These are phyloP conservation scores for Amanita molliuscula DNA, from an alignment of 768 basidiomycete species.

Conservation along the genomic window DNA sequence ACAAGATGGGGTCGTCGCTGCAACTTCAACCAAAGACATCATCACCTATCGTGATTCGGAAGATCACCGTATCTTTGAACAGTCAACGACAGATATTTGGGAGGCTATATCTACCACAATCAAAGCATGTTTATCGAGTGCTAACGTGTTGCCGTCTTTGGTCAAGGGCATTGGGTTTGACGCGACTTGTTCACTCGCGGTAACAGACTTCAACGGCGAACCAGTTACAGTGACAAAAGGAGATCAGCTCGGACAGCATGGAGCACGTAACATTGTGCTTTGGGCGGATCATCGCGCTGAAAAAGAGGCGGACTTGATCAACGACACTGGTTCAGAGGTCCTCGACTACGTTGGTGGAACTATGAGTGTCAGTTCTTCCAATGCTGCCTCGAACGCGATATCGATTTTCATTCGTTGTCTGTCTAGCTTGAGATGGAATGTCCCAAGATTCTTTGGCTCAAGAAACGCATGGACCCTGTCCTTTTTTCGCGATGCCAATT, in stretches of 20 bases:
- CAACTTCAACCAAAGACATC: constrained; percentile 76
- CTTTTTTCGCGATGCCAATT: constrained; percentile 72
- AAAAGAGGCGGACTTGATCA: constrained; percentile 86
- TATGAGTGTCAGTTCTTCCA: constrained; percentile 63
- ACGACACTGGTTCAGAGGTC: constrained; percentile 72
- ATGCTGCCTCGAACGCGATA: not conserved
- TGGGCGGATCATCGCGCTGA: constrained; percentile 98
- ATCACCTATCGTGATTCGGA: constrained; percentile 73
- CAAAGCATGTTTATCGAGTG: constrained; percentile 48
- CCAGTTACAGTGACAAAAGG: constrained; percentile 72
- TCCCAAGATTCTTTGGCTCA: constrained; percentile 95
- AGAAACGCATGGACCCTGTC: constrained; percentile 68
- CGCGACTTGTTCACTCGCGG: constrained; percentile 94
- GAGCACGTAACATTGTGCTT: constrained; percentile 80
- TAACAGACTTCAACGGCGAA: constrained; percentile 61
- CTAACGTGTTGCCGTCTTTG: constrained; percentile 40
- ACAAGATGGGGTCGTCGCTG: constrained; percentile 54
- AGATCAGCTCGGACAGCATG: constrained; percentile 45
- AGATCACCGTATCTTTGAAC: constrained; percentile 94
- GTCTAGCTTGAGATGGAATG: constrained; percentile 93
- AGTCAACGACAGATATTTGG: constrained; percentile 90
- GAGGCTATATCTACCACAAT: constrained; percentile 49
- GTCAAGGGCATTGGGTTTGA: constrained; percentile 92
- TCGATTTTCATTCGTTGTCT: not conserved
- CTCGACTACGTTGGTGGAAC: constrained; percentile 93